phyloP scores from a whole-genome alignment of 2,329 filamentous ascomycete genomes.

The Talaromyces sp. region DNA sequence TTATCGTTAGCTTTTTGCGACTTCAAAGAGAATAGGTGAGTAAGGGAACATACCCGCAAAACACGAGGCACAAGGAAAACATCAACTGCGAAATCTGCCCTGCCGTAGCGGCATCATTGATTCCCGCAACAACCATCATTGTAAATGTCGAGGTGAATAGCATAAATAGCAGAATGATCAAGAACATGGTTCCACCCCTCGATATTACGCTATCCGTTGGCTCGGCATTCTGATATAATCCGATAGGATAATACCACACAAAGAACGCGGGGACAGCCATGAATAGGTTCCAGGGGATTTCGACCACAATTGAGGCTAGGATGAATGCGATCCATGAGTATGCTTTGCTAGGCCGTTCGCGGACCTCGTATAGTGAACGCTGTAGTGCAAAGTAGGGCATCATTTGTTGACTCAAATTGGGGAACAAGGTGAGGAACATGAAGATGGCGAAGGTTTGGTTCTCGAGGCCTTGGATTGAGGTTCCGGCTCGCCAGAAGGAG shows the following conservation, averaged over 20 bases:
- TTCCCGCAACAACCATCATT: conserved; percentile 68
- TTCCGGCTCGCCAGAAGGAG: conserved; percentile 71
- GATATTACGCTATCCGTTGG: conserved; percentile 41
- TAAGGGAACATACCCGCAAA: conserved; percentile 42
- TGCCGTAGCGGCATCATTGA: conserved; percentile 67
- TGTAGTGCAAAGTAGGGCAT: conserved; percentile 60
- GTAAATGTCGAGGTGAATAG: conserved; percentile 71
- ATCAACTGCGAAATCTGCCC: conserved; percentile 62
- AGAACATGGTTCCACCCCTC: conserved; percentile 62
- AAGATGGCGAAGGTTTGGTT: conserved; percentile 92
- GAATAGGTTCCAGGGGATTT: conserved; percentile 65
- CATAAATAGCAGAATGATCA: conserved; percentile 65
- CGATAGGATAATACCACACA: conserved; percentile 66
- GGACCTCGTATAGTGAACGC: conserved; percentile 58
- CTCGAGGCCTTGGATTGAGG: conserved; percentile 75
- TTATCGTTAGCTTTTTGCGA: background rate
- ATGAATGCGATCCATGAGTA: conserved; percentile 75
- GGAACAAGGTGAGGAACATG: conserved; percentile 79
- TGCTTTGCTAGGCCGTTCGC: conserved; percentile 62
- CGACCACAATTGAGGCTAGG: conserved; percentile 66
- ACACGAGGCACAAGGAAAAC: conserved; percentile 58
- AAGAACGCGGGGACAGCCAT: conserved; percentile 59
- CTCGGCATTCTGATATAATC: conserved; percentile 43
- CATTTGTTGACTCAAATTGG: conserved; percentile 53
- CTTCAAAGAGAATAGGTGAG: too few species aligned